These are phyloP conservation scores for Crithidia sp. DNA, from an alignment of 208 protist species.

Conservation along the genomic window DNA sequence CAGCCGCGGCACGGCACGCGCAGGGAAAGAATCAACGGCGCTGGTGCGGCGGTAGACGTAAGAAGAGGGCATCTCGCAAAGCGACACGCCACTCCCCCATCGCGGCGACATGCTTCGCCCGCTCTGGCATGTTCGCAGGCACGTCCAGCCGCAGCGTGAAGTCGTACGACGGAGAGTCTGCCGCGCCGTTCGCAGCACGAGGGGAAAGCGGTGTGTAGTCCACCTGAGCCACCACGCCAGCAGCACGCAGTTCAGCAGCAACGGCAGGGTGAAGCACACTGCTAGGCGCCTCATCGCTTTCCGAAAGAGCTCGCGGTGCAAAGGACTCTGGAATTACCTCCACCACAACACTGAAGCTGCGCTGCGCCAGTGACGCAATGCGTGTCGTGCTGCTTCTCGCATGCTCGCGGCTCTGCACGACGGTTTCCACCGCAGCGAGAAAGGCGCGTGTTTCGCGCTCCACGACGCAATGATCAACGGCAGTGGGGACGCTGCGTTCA, in stretches of 20 bases:
- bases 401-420: too few relatives aligned
- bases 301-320: not conserved
- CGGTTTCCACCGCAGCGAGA: not conserved
- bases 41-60: conserved; percentile 53
- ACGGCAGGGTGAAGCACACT: conserved; percentile 44
- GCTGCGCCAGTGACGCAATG: not conserved
- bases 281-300: too few relatives aligned
- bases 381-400: too few relatives aligned
- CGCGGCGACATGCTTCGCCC: conserved; percentile 28
- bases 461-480: not conserved
- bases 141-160: conserved; percentile 35
- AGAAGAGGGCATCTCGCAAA: conserved; percentile 61
- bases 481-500: not conserved
- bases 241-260: conserved; percentile 38
- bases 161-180: conserved; percentile 7
- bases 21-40: not conserved
- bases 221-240: conserved; percentile 43
- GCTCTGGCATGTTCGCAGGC: conserved; percentile 31
- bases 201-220: not conserved
- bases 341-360: not conserved
- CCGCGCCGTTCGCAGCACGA: not conserved
- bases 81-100: conserved; percentile 48
- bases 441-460: not conserved
- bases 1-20: not conserved
- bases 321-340: not conserved